A percentile compares a stretch with the other conserved stretches of the same genome.
Conservation (phyloP, 2,329 filamentous ascomycete genomes). For the Malbranchea zuffiana region DNA sequence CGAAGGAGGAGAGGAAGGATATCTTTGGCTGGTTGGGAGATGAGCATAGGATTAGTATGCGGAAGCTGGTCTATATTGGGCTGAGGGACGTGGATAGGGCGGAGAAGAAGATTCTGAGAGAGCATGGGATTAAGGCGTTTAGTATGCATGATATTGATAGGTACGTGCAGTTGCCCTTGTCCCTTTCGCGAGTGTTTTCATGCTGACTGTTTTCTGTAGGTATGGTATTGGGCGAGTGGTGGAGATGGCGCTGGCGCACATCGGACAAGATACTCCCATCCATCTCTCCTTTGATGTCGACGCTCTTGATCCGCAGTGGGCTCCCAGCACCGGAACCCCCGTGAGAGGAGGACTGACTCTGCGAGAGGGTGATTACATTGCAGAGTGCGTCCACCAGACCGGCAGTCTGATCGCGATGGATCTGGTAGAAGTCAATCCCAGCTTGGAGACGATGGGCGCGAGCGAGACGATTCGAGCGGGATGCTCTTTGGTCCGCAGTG, state of each 20-base stretch:
- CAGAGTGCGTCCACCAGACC: slow-evolving; percentile 71
- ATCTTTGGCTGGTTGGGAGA: slow-evolving; percentile 83
- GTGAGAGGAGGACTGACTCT: slow-evolving; percentile 88
- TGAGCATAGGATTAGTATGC: slow-evolving; percentile 48
- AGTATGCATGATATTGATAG: slow-evolving; percentile 97
- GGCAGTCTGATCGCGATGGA: slow-evolving; percentile 70
- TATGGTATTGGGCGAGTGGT: slow-evolving; percentile 92
- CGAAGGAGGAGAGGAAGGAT: slow-evolving; percentile 61
- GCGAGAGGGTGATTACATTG: slow-evolving; percentile 94
- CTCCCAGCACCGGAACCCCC: slow-evolving; percentile 88
- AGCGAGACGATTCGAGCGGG: slow-evolving; percentile 82
- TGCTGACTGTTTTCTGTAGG: slow-evolving; percentile 33
- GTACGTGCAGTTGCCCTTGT: slow-evolving; percentile 37
- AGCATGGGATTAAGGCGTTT: slow-evolving; percentile 88
- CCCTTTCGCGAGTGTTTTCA: slow-evolving; percentile 2
- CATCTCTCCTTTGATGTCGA: slow-evolving; percentile 97
- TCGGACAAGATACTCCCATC: slow-evolving; percentile 87
- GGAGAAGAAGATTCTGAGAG: slow-evolving; percentile 83
- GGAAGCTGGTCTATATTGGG: slow-evolving; percentile 94
- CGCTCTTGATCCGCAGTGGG: slow-evolving; percentile 90
- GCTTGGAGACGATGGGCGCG: slow-evolving; percentile 57
- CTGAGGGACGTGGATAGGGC: slow-evolving; percentile 83
- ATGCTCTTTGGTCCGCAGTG: slow-evolving; percentile 82
- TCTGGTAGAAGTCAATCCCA: slow-evolving; percentile 72
- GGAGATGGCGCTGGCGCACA: slow-evolving; percentile 96